phyloP scores from a whole-genome alignment of 176 grass and related monocot genomes.

The Eleusine indica region DNA sequence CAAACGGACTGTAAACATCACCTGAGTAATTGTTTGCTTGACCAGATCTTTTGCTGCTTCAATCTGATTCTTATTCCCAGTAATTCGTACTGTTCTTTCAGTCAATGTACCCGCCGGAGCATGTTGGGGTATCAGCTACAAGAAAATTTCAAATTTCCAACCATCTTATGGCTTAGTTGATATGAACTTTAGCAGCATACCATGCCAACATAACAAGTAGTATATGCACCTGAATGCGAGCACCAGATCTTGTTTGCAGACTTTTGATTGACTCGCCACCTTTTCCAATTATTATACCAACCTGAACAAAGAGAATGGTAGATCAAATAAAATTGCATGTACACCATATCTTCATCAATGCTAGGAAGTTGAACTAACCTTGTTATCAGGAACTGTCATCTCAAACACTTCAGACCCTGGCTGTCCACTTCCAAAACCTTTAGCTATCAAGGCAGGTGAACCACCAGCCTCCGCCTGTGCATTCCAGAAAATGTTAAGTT shows the following conservation, averaged over 20 bases:
- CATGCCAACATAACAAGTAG: no score
- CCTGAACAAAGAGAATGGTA: conserved; percentile 45
- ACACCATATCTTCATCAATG: background rate
- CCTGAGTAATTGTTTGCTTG: conserved; percentile 75
- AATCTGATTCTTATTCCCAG: conserved; percentile 92
- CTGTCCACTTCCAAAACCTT: conserved; percentile 71
- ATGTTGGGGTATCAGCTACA: conserved; percentile 88
- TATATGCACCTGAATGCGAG: conserved; percentile 80
- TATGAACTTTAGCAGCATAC: no score
- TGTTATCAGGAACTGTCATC: conserved; percentile 85
- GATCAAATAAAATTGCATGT: conserved; percentile 8
- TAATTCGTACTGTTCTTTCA: conserved; percentile 82
- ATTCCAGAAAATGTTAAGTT: background rate
- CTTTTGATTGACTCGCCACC: conserved; percentile 90
- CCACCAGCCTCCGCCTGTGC: conserved; percentile 83
- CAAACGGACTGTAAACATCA: background rate
- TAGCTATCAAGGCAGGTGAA: conserved; percentile 85
- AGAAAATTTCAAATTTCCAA: conserved; percentile 8
- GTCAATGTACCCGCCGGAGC: conserved; percentile 72
- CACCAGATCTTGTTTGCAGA: conserved; percentile 85
- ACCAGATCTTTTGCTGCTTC: conserved; percentile 90
- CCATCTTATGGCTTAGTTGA: no score
- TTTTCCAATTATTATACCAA: conserved; percentile 95
- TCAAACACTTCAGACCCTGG: conserved; percentile 79
- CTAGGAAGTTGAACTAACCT: conserved; percentile 49